A percentile compares a stretch with the other conserved stretches of the same genome.
These are phyloP conservation scores for Malus hybrid DNA, from an alignment of 331 rosid species.

Conservation along the genomic window DNA sequence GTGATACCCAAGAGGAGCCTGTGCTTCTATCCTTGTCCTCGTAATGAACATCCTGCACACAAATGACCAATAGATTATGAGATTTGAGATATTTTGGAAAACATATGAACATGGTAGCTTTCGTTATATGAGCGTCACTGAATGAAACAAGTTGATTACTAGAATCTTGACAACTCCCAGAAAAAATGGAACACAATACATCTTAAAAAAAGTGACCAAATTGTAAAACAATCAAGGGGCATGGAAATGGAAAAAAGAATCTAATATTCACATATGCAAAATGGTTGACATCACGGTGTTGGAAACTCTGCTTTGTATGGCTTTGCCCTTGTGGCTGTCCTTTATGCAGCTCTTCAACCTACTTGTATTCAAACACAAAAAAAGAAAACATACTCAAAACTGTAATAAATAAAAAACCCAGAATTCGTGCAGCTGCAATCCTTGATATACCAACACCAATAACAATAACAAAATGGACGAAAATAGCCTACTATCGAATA, in stretches of 20 bases:
- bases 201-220: neutral
- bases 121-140: neutral
- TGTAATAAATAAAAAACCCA: neutral
- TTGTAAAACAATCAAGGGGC: neutral
- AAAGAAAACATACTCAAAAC: too few relatives aligned
- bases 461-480: constrained; percentile 50
- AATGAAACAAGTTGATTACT: neutral
- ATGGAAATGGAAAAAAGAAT: neutral
- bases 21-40: constrained; percentile 57
- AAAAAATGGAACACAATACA: too few relatives aligned
- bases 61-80: neutral
- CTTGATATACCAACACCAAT: constrained; percentile 72
- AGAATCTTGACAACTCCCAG: neutral
- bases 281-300: constrained; percentile 82
- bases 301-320: too few relatives aligned
- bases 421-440: constrained; percentile 54
- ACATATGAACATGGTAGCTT: neutral
- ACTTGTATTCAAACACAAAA: too few relatives aligned
- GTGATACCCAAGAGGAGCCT: constrained; percentile 57
- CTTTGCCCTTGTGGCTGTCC: too few relatives aligned
- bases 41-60: constrained; percentile 54
- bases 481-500: constrained; percentile 19
- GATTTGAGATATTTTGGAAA: neutral
- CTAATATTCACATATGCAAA: constrained; percentile 71
- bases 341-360: too few relatives aligned